phyloP scores from a whole-genome alignment of 371 early-diverging fungal species.

The Parasitella parasitica region DNA sequence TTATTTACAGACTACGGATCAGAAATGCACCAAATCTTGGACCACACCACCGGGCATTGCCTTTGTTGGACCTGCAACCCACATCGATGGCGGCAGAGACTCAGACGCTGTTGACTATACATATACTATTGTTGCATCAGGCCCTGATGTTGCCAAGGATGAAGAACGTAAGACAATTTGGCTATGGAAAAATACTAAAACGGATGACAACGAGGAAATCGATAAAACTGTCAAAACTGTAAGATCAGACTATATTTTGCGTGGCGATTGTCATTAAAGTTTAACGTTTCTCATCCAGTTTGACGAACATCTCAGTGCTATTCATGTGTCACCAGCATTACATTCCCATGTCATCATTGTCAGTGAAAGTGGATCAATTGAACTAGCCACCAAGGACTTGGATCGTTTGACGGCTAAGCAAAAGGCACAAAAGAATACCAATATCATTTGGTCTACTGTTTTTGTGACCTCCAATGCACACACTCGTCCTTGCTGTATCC shows the following conservation, averaged over 20 bases:
- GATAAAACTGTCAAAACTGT: slow-evolving; percentile 34
- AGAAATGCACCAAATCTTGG: slow-evolving; percentile 62
- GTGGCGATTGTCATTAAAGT: too few species aligned
- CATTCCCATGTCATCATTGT: slow-evolving; percentile 51
- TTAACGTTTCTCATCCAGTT: slow-evolving; percentile 34
- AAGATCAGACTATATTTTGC: slow-evolving; percentile 4
- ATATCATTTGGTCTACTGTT: slow-evolving; percentile 49
- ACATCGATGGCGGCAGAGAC: slow-evolving; percentile 35
- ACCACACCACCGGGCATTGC: slow-evolving; percentile 58
- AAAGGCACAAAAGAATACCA: slow-evolving; percentile 17
- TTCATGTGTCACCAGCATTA: slow-evolving; percentile 52
- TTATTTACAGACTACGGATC: slow-evolving; percentile 58
- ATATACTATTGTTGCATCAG: slow-evolving; percentile 56
- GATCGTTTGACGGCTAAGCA: slow-evolving; percentile 45
- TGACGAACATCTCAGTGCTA: slow-evolving; percentile 50
- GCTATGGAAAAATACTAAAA: slow-evolving; percentile 51
- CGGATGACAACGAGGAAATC: slow-evolving; percentile 22
- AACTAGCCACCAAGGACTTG: slow-evolving; percentile 53
- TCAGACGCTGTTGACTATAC: slow-evolving; percentile 45
- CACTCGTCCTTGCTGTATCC: slow-evolving; percentile 45
- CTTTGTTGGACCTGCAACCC: slow-evolving; percentile 52
- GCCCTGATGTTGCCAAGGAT: slow-evolving; percentile 52
- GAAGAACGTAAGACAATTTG: slow-evolving; percentile 55
- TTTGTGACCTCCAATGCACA: slow-evolving; percentile 47
- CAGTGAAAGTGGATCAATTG: slow-evolving; percentile 52